Conservation (phyloP, 1,284 basidiomycete species). For the Ustilago xerochloae region DNA sequence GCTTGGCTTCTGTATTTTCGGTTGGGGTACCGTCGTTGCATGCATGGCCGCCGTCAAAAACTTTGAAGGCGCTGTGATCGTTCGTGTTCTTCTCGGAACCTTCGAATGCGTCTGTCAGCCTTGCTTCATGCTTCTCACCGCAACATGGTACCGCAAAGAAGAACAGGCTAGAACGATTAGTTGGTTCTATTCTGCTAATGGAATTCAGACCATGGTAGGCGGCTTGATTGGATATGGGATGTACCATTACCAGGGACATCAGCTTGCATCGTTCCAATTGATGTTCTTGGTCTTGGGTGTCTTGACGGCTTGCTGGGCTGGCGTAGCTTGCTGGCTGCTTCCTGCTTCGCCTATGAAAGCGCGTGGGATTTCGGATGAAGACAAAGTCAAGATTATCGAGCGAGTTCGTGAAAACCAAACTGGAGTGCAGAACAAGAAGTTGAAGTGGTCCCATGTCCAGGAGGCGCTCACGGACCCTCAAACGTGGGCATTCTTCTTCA, state of each 20-base stretch:
- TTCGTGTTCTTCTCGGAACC: constrained; percentile 61
- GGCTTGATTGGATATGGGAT: constrained; percentile 65
- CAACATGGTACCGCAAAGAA: constrained; percentile 50
- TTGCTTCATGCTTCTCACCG: constrained; percentile 53
- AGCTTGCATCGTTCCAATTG: constrained; percentile 73
- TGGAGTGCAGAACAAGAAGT: constrained; percentile 73
- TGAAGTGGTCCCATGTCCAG: constrained; percentile 71
- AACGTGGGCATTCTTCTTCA: constrained; percentile 59
- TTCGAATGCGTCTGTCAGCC: constrained; percentile 61
- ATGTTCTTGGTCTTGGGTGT: constrained; percentile 69
- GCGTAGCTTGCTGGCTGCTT: constrained; percentile 62
- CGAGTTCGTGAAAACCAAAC: constrained; percentile 72
- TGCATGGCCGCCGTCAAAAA: constrained; percentile 51
- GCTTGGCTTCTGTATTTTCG: constrained; percentile 45
- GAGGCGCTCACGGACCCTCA: constrained; percentile 72
- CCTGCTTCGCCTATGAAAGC: constrained; percentile 46
- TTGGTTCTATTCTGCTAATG: constrained; percentile 51
- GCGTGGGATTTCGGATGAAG: constrained; percentile 71
- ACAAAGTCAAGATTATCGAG: constrained; percentile 72
- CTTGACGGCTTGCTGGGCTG: constrained; percentile 43
- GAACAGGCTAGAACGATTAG: constrained; percentile 52
- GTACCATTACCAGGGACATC: constrained; percentile 70
- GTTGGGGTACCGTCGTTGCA: constrained; percentile 48
- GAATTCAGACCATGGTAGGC: constrained; percentile 48
- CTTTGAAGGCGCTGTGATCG: constrained; percentile 50